Conservation (phyloP, 495 filamentous ascomycete species). For the Daldinia decipiens region DNA sequence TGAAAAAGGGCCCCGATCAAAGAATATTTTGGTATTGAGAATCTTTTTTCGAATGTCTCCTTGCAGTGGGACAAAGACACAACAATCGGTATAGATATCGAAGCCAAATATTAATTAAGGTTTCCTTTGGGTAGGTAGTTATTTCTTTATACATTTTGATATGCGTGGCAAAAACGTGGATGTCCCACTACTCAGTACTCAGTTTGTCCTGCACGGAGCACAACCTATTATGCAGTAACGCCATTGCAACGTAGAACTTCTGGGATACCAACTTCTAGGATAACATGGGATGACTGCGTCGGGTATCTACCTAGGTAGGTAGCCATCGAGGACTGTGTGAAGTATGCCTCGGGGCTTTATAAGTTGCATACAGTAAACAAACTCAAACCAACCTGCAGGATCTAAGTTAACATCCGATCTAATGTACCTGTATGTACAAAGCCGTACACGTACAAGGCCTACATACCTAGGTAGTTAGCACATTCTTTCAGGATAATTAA, state of each 20-base stretch:
- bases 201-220: background rate
- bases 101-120: constrained; percentile 26
- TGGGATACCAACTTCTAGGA: background rate
- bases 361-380: constrained; percentile 9
- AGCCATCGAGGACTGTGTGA: background rate
- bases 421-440: too few relatives aligned
- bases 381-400: constrained; percentile 11
- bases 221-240: constrained; percentile 4
- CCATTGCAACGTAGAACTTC: background rate
- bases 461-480: background rate
- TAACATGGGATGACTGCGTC: constrained; percentile 36
- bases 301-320: constrained; percentile 1
- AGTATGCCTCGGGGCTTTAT: constrained; percentile 22
- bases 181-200: background rate
- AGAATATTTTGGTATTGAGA: background rate
- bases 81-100: constrained; percentile 3
- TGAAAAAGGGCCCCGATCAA: constrained; percentile 1
- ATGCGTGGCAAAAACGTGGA: constrained; percentile 29
- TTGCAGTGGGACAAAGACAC: constrained; percentile 6
- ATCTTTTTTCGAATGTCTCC: constrained; percentile 17
- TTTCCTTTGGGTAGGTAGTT: constrained; percentile 7
- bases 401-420: constrained; percentile 3
- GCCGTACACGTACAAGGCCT: background rate
- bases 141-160: background rate
- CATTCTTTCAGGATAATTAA: too few relatives aligned